Evolutionary conservation across 176 grass and related monocot genomes (phyloP), one percentile per base, ranked within the genome.

Genomic region (Chloris gayana): DNA sequence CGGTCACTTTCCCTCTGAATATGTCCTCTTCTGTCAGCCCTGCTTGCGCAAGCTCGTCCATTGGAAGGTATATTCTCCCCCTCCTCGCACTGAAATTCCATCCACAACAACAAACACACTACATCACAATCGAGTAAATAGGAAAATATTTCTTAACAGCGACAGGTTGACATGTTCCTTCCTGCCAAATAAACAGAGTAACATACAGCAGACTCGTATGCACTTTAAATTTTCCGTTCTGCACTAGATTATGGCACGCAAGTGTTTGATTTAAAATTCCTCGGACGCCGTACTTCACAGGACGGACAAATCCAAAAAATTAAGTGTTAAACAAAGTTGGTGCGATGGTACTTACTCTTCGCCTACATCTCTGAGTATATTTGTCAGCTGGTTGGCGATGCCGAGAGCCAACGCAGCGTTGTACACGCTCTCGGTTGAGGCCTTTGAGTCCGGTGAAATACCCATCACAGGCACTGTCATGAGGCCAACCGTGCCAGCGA

Each of bases 381-480:
- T 98, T 6, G 96, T 98, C 14, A 98, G 92, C 84, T 98, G 96
- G 84, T 95, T 98, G 51, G 96, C 96, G 9, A 98, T 87, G 51
- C 96, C 96, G 37, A 98, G 92, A 34, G 96, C 92, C 25, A 98
- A 82, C 0, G 96, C 92, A 14, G 96, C 88, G 27, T 89, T 88
- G 85, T 98, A 98, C 27, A 98, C 90, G 10, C 82, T 91, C 85
- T 89, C 88, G 2, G 84, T 79, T 8, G 96, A 89, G 69, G 90
- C 92, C 76, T 89, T 93, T 0, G 96, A 93, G 79, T 95, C 82
- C 0, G 90, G 88, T 6, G 92, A 84, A 26, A 98, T 91, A 17
- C 96, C 92, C 96, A 98, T 98, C 62, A 98, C 92, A 13, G 96
- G 96, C n/a, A 98, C 92, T 19, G 88, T 98, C 92, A 98, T 98